A percentile compares a stretch with the other conserved stretches of the same genome.
Evolutionary conservation across 2,329 filamentous ascomycete genomes (phyloP).

Genomic region (Xylaria sp.): DNA sequence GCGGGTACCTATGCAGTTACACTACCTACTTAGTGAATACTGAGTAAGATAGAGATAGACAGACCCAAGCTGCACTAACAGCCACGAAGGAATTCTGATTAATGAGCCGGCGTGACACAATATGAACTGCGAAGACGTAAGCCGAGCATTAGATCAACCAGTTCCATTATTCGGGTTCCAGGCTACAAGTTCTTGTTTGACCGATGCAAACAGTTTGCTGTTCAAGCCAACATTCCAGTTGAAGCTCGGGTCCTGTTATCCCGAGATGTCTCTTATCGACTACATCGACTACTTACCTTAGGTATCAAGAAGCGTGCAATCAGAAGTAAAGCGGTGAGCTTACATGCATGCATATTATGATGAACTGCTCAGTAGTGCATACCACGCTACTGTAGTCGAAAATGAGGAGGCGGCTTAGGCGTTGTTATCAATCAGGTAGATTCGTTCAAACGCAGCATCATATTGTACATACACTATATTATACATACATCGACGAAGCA

Average conservation of each 20-base stretch:
- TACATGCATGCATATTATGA: not conserved
- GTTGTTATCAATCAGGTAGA: not conserved
- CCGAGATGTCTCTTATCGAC: not conserved
- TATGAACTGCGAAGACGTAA: constrained; percentile 4
- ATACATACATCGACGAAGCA: constrained; percentile 16
- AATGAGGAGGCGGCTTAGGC: not conserved
- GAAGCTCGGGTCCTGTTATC: not conserved
- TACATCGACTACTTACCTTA: not conserved
- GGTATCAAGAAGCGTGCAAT: constrained; percentile 11
- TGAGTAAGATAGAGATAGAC: not conserved
- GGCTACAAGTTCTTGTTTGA: constrained; percentile 10
- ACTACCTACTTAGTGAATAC: not conserved
- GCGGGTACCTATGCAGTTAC: not conserved
- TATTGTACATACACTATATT: not conserved
- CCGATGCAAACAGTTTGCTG: constrained; percentile 21
- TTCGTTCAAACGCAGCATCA: not conserved
- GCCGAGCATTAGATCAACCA: not conserved
- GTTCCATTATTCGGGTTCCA: not conserved
- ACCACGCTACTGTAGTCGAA: constrained; percentile 1
- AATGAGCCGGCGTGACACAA: constrained; percentile 1
- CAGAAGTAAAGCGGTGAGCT: constrained; percentile 15
- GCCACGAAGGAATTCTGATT: not conserved
- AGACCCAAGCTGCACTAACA: not conserved
- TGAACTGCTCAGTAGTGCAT: not conserved
- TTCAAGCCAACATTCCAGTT: constrained; percentile 2